A percentile compares a stretch with the other conserved stretches of the same genome.
These are phyloP conservation scores for Corinectria fuckeliana DNA, from an alignment of 2,329 filamentous ascomycete genomes.

Conservation along the genomic window DNA sequence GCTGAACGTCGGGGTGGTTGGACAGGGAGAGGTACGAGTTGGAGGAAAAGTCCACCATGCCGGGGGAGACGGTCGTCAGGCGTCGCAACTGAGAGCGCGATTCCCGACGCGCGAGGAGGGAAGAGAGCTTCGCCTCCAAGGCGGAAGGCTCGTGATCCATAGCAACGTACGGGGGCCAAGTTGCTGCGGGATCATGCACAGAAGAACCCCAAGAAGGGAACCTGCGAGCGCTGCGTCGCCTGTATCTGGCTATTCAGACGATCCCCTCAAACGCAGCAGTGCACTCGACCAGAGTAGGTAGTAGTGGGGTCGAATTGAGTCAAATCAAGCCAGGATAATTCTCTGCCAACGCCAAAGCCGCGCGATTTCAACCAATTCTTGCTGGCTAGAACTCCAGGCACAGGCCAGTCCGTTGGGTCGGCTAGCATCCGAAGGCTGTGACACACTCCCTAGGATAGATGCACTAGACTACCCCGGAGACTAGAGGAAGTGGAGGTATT, in stretches of 20 bases:
- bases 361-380: background rate
- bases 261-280: background rate
- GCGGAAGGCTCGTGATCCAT: slow-evolving; percentile 14
- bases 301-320: background rate
- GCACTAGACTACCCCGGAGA: background rate
- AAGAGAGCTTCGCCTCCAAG: slow-evolving; percentile 39
- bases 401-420: background rate
- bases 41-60: slow-evolving; percentile 78
- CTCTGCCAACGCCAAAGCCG: background rate
- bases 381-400: background rate
- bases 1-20: slow-evolving; percentile 55
- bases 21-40: slow-evolving; percentile 83
- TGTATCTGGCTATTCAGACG: background rate
- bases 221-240: background rate
- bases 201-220: background rate
- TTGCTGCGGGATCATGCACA: background rate
- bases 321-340: background rate
- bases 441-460: background rate
- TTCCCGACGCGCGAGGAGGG: slow-evolving; percentile 39
- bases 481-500: background rate
- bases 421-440: background rate
- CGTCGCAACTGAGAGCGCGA: slow-evolving; percentile 49
- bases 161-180: background rate
- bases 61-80: slow-evolving; percentile 65
- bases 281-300: background rate